A percentile compares a stretch with the other conserved stretches of the same genome.
These are phyloP conservation scores for Penicillium tannophilum DNA, from an alignment of 495 filamentous ascomycete genomes.

Conservation along the genomic window DNA sequence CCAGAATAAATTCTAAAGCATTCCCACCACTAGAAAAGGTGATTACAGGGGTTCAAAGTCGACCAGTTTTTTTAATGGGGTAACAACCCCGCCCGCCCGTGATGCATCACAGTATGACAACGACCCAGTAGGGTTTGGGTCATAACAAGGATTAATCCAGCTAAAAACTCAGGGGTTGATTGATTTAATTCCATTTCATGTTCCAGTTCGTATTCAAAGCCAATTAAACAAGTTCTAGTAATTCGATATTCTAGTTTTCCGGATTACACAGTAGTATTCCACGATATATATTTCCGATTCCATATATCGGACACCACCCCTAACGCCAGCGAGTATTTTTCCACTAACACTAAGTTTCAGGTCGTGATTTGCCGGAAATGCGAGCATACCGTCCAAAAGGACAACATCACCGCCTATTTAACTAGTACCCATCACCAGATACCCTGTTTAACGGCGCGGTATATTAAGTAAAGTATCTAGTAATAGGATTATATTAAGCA, in stretches of 20 bases:
- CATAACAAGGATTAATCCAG: background rate
- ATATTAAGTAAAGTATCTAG: background rate
- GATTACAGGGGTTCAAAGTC: background rate
- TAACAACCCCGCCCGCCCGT: background rate
- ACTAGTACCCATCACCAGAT: background rate
- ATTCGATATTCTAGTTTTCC: background rate
- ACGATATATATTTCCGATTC: background rate
- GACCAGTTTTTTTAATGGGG: background rate
- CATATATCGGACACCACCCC: background rate
- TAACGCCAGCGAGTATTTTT: background rate
- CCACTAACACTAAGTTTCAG: background rate
- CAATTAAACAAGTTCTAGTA: background rate
- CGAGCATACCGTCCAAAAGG: background rate
- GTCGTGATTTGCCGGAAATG: background rate
- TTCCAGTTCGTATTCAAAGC: background rate
- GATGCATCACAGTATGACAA: background rate
- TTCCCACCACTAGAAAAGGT: background rate
- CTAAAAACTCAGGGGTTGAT: background rate
- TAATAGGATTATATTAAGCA: background rate
- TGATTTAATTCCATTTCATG: background rate
- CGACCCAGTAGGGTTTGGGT: background rate
- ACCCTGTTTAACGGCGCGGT: background rate
- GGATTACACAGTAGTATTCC: background rate
- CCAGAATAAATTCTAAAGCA: background rate
- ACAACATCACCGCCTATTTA: background rate